Evolutionary conservation across 2,329 filamentous ascomycete species (phyloP).

Genomic region (Coniochaeta prunicola): DNA sequence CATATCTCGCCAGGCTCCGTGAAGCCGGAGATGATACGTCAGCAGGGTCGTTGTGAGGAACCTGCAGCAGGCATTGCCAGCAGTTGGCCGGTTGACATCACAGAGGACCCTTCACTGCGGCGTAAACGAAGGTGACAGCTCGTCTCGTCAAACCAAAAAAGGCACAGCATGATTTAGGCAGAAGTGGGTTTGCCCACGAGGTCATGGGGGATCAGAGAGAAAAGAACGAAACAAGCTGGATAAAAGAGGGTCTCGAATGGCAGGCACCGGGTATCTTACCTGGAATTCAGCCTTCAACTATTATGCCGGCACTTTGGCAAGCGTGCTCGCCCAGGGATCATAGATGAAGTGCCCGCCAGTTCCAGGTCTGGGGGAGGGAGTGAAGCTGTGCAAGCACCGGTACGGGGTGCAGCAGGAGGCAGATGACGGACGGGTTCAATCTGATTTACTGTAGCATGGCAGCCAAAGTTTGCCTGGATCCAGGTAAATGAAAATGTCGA

Average conservation of each 20-base stretch:
- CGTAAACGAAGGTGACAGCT: neutral
- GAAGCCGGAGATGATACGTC: neutral
- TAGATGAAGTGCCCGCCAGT: conserved; percentile 2
- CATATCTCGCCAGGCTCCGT: neutral
- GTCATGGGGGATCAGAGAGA: neutral
- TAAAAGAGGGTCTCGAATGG: neutral
- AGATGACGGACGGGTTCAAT: neutral
- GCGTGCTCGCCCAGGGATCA: conserved; percentile 2
- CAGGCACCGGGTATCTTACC: neutral
- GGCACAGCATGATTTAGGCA: neutral
- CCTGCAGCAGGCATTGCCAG: neutral
- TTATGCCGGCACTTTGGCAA: neutral
- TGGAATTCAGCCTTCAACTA: neutral
- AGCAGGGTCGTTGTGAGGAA: neutral
- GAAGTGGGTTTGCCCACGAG: neutral
- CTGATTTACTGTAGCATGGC: neutral
- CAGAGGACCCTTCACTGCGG: neutral
- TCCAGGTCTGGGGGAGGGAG: neutral
- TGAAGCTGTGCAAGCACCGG: neutral
- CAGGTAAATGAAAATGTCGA: neutral
- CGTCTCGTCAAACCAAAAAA: neutral
- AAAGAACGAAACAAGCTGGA: neutral
- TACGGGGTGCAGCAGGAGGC: neutral
- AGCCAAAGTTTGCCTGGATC: neutral
- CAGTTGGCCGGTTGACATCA: neutral